These are phyloP conservation scores for Fusarium veterinarium DNA, from an alignment of 2,329 filamentous ascomycete species.

Conservation along the genomic window DNA sequence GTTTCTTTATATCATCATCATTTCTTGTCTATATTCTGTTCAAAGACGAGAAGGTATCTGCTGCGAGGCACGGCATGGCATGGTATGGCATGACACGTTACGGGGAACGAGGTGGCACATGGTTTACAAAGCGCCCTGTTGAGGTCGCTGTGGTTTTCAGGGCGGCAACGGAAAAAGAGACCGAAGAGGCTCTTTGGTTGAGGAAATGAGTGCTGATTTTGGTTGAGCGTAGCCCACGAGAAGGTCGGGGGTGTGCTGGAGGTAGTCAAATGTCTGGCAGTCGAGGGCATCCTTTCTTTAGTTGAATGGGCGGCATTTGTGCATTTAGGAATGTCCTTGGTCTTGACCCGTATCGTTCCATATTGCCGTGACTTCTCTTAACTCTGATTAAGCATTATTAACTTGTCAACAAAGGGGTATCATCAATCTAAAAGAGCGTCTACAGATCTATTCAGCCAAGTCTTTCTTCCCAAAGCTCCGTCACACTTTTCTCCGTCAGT, in stretches of 20 bases:
- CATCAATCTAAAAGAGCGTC: slow-evolving; percentile 25
- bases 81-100: slow-evolving; percentile 10
- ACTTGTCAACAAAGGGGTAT: slow-evolving; percentile 37
- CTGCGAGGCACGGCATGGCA: slow-evolving; percentile 43
- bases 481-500: slow-evolving; percentile 76
- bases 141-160: slow-evolving; percentile 1
- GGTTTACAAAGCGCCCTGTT: slow-evolving; percentile 5
- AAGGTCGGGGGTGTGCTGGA: neutral
- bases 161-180: neutral
- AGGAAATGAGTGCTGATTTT: neutral
- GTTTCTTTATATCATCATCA: slow-evolving; percentile 29
- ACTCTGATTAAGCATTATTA: neutral
- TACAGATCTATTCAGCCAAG: slow-evolving; percentile 53
- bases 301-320: slow-evolving; percentile 45
- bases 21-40: slow-evolving; percentile 27
- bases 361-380: neutral
- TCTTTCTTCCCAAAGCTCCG: slow-evolving; percentile 79
- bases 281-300: slow-evolving; percentile 40
- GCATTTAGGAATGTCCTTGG: slow-evolving; percentile 42
- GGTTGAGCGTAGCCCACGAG: neutral
- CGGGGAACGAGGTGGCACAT: slow-evolving; percentile 1
- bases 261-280: slow-evolving; percentile 16
- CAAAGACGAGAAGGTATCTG: slow-evolving; percentile 40
- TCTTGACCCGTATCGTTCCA: slow-evolving; percentile 22
- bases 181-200: neutral